A percentile compares a stretch with the other conserved stretches of the same genome.
Conservation (phyloP, 306 rosid species). For the Glycine soja region DNA sequence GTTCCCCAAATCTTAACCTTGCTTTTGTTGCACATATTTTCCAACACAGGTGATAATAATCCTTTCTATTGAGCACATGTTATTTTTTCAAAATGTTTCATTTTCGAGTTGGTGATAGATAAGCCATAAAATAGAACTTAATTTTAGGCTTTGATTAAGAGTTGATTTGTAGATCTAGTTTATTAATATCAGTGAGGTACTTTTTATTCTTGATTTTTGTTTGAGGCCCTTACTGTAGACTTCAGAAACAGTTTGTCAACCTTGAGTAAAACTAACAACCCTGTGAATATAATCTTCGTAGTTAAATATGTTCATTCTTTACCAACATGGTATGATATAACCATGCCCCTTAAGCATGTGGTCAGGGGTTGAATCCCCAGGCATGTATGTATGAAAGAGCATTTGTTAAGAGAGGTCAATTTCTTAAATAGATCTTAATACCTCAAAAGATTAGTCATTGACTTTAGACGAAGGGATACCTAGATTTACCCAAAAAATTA, state of each 20-base stretch:
- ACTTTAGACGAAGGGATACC: too few relatives aligned
- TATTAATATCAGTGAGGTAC: background rate
- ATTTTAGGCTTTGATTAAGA: constrained; percentile 2
- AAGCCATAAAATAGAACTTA: background rate
- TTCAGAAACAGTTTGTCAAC: background rate
- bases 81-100: constrained; percentile 6
- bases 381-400: too few relatives aligned
- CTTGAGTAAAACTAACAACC: background rate
- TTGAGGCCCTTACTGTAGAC: background rate
- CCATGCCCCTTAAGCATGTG: too few relatives aligned
- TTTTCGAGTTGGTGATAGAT: constrained; percentile 5
- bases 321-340: too few relatives aligned
- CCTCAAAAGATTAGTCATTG: too few relatives aligned
- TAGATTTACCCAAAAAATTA: too few relatives aligned
- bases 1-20: constrained; percentile 94
- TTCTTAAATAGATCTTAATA: too few relatives aligned
- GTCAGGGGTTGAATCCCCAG: too few relatives aligned
- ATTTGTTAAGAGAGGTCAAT: too few relatives aligned
- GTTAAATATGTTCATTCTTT: background rate
- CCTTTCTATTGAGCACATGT: background rate
- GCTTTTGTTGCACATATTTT: constrained; percentile 98
- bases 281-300: too few relatives aligned
- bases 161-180: background rate
- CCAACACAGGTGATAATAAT: constrained; percentile 82
- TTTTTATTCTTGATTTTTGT: background rate